Conservation (phyloP, 192 early-diverging fungal species). For the Linnemannia hyalina region DNA sequence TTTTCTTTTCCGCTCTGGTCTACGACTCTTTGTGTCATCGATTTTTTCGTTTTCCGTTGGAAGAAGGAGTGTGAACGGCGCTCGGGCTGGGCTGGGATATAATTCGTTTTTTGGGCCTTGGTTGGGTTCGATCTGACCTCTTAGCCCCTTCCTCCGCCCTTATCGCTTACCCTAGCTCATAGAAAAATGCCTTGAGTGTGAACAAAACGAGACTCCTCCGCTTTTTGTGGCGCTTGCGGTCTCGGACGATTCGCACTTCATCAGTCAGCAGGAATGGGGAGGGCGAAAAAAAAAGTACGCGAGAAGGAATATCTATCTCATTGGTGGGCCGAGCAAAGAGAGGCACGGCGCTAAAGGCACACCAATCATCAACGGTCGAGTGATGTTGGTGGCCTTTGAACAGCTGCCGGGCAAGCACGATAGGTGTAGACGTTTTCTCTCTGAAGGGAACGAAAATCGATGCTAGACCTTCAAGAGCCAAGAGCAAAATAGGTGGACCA, state of each 20-base stretch:
- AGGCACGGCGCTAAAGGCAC: no score
- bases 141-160: not conserved
- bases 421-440: not conserved
- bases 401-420: not conserved
- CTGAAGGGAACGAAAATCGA: not conserved
- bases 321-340: not conserved
- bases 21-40: slow-evolving; percentile 10
- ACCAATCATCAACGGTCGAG: not conserved
- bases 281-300: no score
- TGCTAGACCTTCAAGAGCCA: not conserved
- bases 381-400: not conserved
- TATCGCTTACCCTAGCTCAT: not conserved
- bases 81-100: not conserved
- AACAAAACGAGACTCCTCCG: not conserved
- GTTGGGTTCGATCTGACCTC: not conserved
- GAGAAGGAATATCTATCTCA: no score
- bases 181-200: not conserved
- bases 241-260: no score
- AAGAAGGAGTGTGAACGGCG: not conserved
- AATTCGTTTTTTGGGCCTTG: not conserved
- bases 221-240: not conserved
- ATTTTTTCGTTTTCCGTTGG: not conserved
- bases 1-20: slow-evolving; percentile 2
- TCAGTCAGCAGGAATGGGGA: no score
- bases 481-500: not conserved